Evolutionary conservation across 1,284 basidiomycete species (phyloP).

Genomic region (Mycena sp.): DNA sequence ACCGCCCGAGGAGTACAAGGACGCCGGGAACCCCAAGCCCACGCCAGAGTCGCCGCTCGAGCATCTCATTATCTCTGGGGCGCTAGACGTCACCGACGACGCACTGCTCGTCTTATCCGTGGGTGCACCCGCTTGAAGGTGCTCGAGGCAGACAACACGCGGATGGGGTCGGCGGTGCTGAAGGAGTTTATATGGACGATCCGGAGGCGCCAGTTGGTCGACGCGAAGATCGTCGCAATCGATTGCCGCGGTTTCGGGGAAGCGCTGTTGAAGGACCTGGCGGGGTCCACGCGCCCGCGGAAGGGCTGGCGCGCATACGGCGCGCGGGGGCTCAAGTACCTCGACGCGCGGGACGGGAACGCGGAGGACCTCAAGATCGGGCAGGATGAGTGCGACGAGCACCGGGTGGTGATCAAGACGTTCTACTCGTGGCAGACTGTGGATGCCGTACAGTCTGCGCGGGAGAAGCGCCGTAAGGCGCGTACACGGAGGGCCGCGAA

Average conservation of each 20-base stretch:
- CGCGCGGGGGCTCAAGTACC: slow-evolving; percentile 69
- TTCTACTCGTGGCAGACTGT: slow-evolving; percentile 91
- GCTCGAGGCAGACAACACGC: slow-evolving; percentile 85
- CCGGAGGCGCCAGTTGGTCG: slow-evolving; percentile 55
- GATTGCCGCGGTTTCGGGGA: slow-evolving; percentile 82
- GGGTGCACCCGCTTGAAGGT: slow-evolving; percentile 68
- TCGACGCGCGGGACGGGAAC: slow-evolving; percentile 71
- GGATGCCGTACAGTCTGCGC: slow-evolving; percentile 69
- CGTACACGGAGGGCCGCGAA: slow-evolving; percentile 52
- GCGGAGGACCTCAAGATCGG: slow-evolving; percentile 66
- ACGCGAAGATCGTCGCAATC: slow-evolving; percentile 71
- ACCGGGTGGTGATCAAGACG: slow-evolving; percentile 81
- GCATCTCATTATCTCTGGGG: slow-evolving; percentile 79
- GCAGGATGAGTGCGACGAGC: slow-evolving; percentile 79
- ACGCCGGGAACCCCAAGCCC: slow-evolving; percentile 14
- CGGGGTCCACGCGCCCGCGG: slow-evolving; percentile 67
- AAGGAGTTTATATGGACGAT: slow-evolving; percentile 72
- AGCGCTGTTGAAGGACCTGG: slow-evolving; percentile 66
- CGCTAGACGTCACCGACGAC: slow-evolving; percentile 67
- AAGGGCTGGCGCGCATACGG: slow-evolving; percentile 77
- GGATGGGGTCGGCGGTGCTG: slow-evolving; percentile 69
- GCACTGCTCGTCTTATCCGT: slow-evolving; percentile 72
- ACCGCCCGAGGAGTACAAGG: slow-evolving; percentile 21
- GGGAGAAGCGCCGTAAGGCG: slow-evolving; percentile 67
- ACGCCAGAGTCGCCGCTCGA: slow-evolving; percentile 74